Evolutionary conservation across 2,329 filamentous ascomycete genomes (phyloP).

Genomic region (Penicillium nordicum): DNA sequence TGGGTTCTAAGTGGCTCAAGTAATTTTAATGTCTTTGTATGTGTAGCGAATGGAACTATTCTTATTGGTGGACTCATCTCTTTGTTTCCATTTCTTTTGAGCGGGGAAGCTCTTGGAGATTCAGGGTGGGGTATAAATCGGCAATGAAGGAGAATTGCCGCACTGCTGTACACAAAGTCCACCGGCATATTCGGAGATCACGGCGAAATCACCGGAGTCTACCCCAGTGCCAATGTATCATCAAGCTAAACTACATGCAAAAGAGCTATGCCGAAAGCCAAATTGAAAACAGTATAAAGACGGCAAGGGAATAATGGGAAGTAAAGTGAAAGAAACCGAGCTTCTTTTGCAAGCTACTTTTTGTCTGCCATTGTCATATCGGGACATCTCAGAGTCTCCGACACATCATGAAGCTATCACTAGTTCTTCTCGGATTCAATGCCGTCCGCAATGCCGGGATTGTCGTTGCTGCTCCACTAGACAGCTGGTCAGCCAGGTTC

Average conservation of each 20-base stretch:
- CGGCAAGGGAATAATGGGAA: not conserved
- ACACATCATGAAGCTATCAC: not conserved
- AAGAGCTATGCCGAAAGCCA: not conserved
- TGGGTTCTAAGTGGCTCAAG: slow-evolving; percentile 2
- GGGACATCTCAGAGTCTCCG: not conserved
- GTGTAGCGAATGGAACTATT: not conserved
- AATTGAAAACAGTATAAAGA: not conserved
- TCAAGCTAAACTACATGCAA: not conserved
- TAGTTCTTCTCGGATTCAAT: not conserved
- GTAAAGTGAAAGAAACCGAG: not conserved
- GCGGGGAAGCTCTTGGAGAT: not conserved
- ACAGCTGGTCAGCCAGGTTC: not conserved
- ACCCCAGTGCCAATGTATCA: not conserved
- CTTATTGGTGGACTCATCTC: not conserved
- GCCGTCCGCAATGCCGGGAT: not conserved
- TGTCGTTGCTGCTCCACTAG: not conserved
- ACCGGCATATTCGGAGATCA: slow-evolving; percentile 1
- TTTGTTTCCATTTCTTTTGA: not conserved
- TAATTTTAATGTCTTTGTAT: not conserved
- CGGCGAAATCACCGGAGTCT: not conserved
- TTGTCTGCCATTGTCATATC: not conserved
- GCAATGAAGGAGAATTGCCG: not conserved
- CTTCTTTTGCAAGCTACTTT: not conserved
- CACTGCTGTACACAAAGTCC: not conserved
- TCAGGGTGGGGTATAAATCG: not conserved